Evolutionary conservation across 2,329 filamentous ascomycete species (phyloP), one percentile per base, ranked within the genome.

Genomic region (Colletotrichum aenigma): DNA sequence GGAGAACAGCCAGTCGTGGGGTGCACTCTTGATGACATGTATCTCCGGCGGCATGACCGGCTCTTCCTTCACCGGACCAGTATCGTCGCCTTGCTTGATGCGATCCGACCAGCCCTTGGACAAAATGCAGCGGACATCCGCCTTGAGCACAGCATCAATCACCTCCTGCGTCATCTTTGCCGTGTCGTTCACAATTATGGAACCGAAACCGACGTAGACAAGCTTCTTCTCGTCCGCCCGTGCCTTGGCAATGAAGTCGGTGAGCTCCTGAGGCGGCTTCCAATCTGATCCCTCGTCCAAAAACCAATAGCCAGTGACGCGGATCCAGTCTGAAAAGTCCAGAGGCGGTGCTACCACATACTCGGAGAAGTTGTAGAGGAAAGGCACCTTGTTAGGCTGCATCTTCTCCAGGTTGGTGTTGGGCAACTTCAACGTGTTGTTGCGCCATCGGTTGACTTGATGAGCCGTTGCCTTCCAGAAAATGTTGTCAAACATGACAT

Each of bases 301-400:
- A 84, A 99, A 98, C 97, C 97, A 99, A 86, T 99, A 98, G 0
- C 97, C 97, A 0, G 97, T 98, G 9, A 98, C 95, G 58, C 95
- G 92, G 83, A 99, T 97, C 97, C 97, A 99, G 84, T 98, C 97
- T 56, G 95, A 96, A 85, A 96, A 99, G 85, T 99, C 97, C 3
- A 98, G 88, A 18, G 97, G 97, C 32, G 96, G 96, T 3, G 95
- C 92, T n/a, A 99, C 97, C 15, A 99, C 97, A 13, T 92, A 94
- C 1, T 96, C 95, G 71, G 95, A 98, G 84, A 98, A 98, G 85
- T 98, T 98, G 88, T 99, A 99, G 61, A 99, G 85, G 84, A 99
- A 99, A 0, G 97, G 97, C n/a, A 98, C 95, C 83, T 98, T 97
- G 87, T 98, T 98, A 3, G 95, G 93, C 85, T 98, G 96, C 91